Conservation (phyloP, 768 basidiomycete species). For the Trichaptum fuscoviolaceum region DNA sequence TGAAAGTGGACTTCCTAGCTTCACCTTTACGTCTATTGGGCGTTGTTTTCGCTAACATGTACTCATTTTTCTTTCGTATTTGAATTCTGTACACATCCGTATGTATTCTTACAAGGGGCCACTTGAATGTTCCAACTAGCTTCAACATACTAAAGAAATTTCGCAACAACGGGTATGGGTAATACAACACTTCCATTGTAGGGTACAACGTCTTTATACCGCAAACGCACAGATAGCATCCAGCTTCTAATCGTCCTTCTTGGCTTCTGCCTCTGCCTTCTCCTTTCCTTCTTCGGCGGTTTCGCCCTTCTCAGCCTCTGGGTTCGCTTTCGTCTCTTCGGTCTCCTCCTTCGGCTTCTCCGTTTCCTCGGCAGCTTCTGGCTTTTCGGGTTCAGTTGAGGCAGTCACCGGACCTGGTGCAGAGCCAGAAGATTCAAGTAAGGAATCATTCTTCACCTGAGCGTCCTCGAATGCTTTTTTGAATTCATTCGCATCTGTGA, state of each 20-base stretch:
- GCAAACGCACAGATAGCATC: neutral
- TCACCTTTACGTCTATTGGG: neutral
- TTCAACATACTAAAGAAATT: neutral
- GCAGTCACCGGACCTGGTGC: conserved; percentile 20
- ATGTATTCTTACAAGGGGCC: conserved; percentile 2
- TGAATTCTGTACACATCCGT: neutral
- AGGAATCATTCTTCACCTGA: conserved; percentile 59
- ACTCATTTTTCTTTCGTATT: neutral
- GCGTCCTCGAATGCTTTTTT: conserved; percentile 86
- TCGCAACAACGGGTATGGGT: neutral
- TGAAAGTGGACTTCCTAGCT: conserved; percentile 12
- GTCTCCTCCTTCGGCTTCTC: conserved; percentile 14
- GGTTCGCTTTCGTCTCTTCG: conserved; percentile 9
- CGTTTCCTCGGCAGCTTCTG: too few relatives aligned
- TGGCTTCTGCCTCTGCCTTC: conserved; percentile 22
- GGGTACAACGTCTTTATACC: neutral
- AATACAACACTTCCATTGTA: neutral
- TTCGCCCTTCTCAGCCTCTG: conserved; percentile 24
- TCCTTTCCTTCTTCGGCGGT: conserved; percentile 27
- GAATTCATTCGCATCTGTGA: conserved; percentile 77
- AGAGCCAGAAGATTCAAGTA: conserved; percentile 25
- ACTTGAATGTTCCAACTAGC: neutral
- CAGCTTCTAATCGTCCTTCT: conserved; percentile 17
- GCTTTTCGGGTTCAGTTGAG: conserved; percentile 21
- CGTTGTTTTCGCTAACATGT: neutral